Conservation (phyloP, 306 rosid genomes). For the Dalbergia cultrata region DNA sequence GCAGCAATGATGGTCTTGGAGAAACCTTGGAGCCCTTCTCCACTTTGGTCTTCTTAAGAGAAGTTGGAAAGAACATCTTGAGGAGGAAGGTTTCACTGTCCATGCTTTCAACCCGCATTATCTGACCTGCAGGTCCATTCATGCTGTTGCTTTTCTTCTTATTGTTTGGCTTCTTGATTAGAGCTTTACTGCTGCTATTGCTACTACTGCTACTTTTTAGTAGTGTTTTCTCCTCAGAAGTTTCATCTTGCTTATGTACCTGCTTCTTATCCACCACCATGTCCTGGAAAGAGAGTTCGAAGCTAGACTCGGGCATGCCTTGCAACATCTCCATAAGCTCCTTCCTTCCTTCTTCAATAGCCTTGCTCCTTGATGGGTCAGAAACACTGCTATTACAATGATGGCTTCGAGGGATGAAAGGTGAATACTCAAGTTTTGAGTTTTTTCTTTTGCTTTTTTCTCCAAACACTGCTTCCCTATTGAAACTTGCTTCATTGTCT, state of each 20-base stretch:
- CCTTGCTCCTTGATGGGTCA: conserved; percentile 49
- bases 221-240: conserved; percentile 15
- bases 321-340: conserved; percentile 66
- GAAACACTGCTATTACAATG: conserved; percentile 33
- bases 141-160: conserved; percentile 43
- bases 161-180: conserved; percentile 39
- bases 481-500: conserved; percentile 44
- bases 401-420: conserved; percentile 49
- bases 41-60: conserved; percentile 62
- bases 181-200: conserved; percentile 24
- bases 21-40: conserved; percentile 53
- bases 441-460: conserved; percentile 22
- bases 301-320: conserved; percentile 66
- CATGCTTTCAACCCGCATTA: conserved; percentile 65
- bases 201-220: neutral
- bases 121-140: conserved; percentile 45
- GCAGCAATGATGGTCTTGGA: conserved; percentile 38
- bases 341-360: conserved; percentile 59
- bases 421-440: conserved; percentile 40
- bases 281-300: conserved; percentile 78
- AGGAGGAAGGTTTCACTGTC: conserved; percentile 65
- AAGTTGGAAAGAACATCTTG: conserved; percentile 72
- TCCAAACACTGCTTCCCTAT: conserved; percentile 28
- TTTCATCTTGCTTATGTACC: conserved; percentile 31
- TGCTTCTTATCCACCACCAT: conserved; percentile 63